phyloP scores from a whole-genome alignment of 306 rosid genomes.

The Oemleria cerasiformis region DNA sequence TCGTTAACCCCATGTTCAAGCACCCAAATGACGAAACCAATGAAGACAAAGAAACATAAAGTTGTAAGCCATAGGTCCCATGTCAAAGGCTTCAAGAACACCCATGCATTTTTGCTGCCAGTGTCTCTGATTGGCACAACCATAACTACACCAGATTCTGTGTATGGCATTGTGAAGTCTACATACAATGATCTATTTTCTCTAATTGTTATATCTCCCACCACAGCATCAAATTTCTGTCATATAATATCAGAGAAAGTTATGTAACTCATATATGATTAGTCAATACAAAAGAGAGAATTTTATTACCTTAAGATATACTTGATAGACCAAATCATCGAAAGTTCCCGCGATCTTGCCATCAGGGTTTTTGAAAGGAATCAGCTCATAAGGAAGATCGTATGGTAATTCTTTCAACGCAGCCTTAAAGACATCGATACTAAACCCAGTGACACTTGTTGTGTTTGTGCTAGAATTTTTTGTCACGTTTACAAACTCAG shows the following conservation, averaged over 20 bases:
- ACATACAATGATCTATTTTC: conserved; percentile 43
- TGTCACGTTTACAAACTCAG: conserved; percentile 18
- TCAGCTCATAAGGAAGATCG: conserved; percentile 20
- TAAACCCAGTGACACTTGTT: conserved; percentile 13
- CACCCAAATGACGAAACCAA: conserved; percentile 68
- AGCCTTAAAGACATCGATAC: conserved; percentile 38
- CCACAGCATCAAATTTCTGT: conserved; percentile 51
- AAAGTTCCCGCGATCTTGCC: conserved; percentile 22
- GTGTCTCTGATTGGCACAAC: conserved; percentile 44
- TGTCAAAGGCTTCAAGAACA: conserved; percentile 59
- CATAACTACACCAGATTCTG: conserved; percentile 70
- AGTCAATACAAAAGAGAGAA: not conserved
- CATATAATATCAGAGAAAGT: not conserved
- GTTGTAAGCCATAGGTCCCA: conserved; percentile 60
- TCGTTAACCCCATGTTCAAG: conserved; percentile 61
- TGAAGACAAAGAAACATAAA: conserved; percentile 48
- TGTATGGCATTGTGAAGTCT: conserved; percentile 64
- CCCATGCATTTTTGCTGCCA: conserved; percentile 48
- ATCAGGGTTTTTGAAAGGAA: conserved; percentile 25
- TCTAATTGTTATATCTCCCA: conserved; percentile 43
- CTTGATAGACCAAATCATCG: conserved; percentile 30
- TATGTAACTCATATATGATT: not conserved
- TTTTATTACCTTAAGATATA: conserved; percentile 24
- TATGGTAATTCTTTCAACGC: conserved; percentile 32
- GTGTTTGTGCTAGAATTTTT: conserved; percentile 12